Evolutionary conservation across 805 yeast species (phyloP).

Genomic region (Candida anglica): DNA sequence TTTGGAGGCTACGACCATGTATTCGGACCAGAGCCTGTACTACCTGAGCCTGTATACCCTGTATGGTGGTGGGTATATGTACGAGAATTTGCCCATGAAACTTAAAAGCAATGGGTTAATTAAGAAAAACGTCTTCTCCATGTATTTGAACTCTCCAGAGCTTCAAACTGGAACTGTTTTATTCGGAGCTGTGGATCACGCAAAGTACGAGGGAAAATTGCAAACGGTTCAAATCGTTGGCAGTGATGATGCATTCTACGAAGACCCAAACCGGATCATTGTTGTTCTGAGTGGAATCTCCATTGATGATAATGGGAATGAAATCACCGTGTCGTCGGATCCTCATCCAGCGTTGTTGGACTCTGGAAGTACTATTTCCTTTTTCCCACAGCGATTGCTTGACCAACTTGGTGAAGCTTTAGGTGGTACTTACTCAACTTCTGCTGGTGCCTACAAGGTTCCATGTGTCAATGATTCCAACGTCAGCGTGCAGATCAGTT

Average conservation of each 20-base stretch:
- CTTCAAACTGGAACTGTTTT: slow-evolving; percentile 29
- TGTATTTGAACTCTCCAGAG: slow-evolving; percentile 25
- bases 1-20: slow-evolving; percentile 10
- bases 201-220: slow-evolving; percentile 33
- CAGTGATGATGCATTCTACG: slow-evolving; percentile 23
- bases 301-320: slow-evolving; percentile 9
- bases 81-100: slow-evolving; percentile 37
- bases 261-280: slow-evolving; percentile 16
- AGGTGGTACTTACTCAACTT: slow-evolving; percentile 6
- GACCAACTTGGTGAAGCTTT: slow-evolving; percentile 4
- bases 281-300: slow-evolving; percentile 15
- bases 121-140: slow-evolving; percentile 28
- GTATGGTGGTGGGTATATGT: slow-evolving; percentile 17
- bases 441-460: slow-evolving; percentile 1
- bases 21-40: too few species aligned
- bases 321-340: slow-evolving; percentile 11
- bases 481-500: background rate
- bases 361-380: slow-evolving; percentile 35
- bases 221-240: slow-evolving; percentile 40
- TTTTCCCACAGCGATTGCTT: slow-evolving; percentile 35
- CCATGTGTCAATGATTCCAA: background rate
- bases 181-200: slow-evolving; percentile 43
- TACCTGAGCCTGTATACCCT: too few species aligned
- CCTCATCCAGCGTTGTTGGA: slow-evolving; percentile 26
- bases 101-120: slow-evolving; percentile 30